These are phyloP conservation scores for Populus hybrid DNA, from an alignment of 441 rosid species.

Conservation along the genomic window DNA sequence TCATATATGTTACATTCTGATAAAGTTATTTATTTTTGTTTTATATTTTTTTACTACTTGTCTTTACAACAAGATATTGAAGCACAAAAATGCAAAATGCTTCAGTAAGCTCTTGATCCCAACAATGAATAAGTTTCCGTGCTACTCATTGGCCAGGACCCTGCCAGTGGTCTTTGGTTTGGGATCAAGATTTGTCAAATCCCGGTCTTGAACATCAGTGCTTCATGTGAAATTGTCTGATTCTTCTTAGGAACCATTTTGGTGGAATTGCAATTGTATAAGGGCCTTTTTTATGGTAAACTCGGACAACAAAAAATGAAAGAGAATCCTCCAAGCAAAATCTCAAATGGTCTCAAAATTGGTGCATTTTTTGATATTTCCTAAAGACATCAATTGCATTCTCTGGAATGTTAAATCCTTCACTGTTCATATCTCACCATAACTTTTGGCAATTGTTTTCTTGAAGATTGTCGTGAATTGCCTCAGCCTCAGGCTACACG, in stretches of 20 bases:
- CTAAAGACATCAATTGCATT: background rate
- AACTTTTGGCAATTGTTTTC: background rate
- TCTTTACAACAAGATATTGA: background rate
- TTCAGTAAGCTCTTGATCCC: no score
- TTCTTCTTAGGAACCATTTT: background rate
- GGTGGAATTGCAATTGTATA: background rate
- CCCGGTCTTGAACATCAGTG: background rate
- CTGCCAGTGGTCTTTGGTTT: background rate
- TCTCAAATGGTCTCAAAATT: background rate
- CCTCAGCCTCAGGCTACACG: conserved; percentile 16
- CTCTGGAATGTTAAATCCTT: background rate
- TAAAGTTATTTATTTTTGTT: background rate
- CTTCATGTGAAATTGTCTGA: background rate
- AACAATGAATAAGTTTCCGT: background rate
- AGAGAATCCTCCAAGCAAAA: background rate
- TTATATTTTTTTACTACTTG: no score
- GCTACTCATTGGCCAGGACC: background rate
- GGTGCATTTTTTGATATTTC: background rate
- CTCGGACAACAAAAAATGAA: background rate
- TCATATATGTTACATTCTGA: background rate
- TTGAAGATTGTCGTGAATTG: conserved; percentile 39
- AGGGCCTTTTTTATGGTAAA: background rate
- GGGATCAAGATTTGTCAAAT: background rate
- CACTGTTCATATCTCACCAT: background rate
- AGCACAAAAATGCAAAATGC: background rate